phyloP scores from a whole-genome alignment of 106 monocot genomes.

The Hemerocallis citrina region DNA sequence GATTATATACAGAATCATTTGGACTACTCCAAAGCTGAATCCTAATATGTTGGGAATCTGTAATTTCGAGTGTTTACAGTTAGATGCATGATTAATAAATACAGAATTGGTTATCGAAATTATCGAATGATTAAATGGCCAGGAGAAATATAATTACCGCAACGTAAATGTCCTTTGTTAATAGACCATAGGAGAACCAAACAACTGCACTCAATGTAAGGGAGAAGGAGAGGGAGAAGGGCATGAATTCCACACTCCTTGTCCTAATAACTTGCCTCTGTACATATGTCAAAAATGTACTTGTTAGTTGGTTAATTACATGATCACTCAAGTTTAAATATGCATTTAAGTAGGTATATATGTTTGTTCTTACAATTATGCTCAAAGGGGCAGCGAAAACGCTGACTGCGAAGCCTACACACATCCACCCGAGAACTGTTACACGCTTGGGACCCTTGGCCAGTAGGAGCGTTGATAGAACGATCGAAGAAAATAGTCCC shows the following conservation, averaged over 20 bases:
- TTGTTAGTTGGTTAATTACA: background rate
- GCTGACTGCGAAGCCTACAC: conserved; percentile 23
- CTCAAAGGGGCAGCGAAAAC: conserved; percentile 42
- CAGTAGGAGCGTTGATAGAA: conserved; percentile 24
- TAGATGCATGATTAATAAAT: background rate
- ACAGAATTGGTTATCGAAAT: background rate
- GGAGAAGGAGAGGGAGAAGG: conserved; percentile 26
- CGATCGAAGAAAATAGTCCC: conserved; percentile 26
- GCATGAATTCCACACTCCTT: conserved; percentile 76
- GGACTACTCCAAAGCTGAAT: conserved; percentile 46
- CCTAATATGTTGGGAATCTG: conserved; percentile 63
- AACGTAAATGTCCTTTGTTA: conserved; percentile 25
- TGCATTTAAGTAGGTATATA: background rate
- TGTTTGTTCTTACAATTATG: conserved; percentile 25
- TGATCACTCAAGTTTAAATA: background rate
- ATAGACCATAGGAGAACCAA: conserved; percentile 29
- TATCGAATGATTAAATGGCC: background rate
- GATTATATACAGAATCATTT: conserved; percentile 53
- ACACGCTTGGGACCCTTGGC: conserved; percentile 15
- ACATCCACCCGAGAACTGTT: conserved; percentile 31
- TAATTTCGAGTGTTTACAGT: background rate
- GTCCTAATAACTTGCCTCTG: conserved; percentile 56
- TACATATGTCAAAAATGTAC: background rate
- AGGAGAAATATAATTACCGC: conserved; percentile 27
- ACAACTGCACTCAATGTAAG: conserved; percentile 29